Evolutionary conservation across 2,329 filamentous ascomycete genomes (phyloP), one percentile per base, ranked within the genome.

Genomic region (Sporothrix variecibatus): DNA sequence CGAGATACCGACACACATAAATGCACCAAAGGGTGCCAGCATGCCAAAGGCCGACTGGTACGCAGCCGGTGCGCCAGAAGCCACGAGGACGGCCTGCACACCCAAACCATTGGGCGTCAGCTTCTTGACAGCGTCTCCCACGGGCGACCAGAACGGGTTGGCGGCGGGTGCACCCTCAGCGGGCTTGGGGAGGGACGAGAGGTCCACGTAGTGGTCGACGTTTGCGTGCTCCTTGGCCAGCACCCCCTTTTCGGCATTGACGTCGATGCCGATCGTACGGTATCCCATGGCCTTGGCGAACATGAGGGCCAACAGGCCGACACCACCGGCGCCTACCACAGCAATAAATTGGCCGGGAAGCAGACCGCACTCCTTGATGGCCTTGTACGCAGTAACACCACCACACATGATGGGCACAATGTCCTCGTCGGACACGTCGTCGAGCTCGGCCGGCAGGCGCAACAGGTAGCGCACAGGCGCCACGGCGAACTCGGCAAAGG

Each of bases 311-410:
- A 85, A 75, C 5, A 80, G 79, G 0, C 83, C 84, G 1, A 85
- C 82, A 0, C 84, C 84, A 0, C 80, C 83, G 1, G 79, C 83
- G 1, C 84, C 84, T 0, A 80, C 78, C 6, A 86, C 78, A 0
- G 80, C 82, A 0, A 84, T 75, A 79, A 80, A 83, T 71, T 82
- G 78, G 2, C 83, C 83, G 0, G 81, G 81, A 0, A 74, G 77
- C 4, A 80, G 75, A 3, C 73, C 77, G 43, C 80, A 81, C 0
- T 74, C 75, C 76, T 84, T 84, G 67, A 84, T 70, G 0, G 82
- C 83, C 76, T 82, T 83, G 75, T 85, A 85, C 0, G 83, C 84
- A 0, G 84, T 85, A 0, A 85, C 82, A 0, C 84, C 84, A 0
- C 81, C 83, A 72, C 84, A 86, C 43, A 85, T 75, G 7, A 85